These are phyloP conservation scores for Globisporangium solare DNA, from an alignment of 352 stramenopile species.

Conservation along the genomic window DNA sequence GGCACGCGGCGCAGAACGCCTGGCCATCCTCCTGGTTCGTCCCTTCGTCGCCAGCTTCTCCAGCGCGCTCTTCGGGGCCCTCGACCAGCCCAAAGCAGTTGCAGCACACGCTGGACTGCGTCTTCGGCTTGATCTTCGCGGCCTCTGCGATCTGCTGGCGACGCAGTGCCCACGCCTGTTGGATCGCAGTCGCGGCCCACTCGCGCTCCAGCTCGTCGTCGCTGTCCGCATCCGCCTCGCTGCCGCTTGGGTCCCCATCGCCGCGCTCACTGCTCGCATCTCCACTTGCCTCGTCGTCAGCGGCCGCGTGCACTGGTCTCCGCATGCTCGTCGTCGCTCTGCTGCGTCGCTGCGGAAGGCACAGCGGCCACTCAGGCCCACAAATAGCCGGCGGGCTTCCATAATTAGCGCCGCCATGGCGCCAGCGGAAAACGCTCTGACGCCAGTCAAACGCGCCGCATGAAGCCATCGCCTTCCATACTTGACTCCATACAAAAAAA, in stretches of 20 bases:
- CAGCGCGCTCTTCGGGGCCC: not conserved
- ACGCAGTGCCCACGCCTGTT: slow-evolving; percentile 8
- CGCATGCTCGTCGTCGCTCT: too few species aligned
- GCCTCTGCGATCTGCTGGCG: not conserved
- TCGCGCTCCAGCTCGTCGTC: slow-evolving; percentile 9
- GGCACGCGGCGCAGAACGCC: slow-evolving; percentile 28
- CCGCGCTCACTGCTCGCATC: not conserved
- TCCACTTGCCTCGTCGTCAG: too few species aligned
- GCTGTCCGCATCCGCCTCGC: not conserved
- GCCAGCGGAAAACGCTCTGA: too few species aligned
- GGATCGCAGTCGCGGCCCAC: slow-evolving; percentile 12
- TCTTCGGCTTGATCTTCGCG: too few species aligned
- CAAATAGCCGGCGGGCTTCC: too few species aligned
- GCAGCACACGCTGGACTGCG: slow-evolving; percentile 33
- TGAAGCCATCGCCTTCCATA: too few species aligned
- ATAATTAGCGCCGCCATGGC: too few species aligned
- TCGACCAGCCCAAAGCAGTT: slow-evolving; percentile 33
- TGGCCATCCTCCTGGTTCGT: slow-evolving; percentile 9
- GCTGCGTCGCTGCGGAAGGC: too few species aligned
- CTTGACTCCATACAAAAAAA: too few species aligned
- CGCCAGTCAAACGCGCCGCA: too few species aligned
- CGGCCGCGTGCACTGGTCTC: too few species aligned
- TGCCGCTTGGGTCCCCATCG: not conserved
- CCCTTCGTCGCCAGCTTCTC: not conserved
- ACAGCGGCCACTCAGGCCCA: too few species aligned